These are phyloP conservation scores for Erysimum pusillum DNA, from an alignment of 441 rosid genomes.

Conservation along the genomic window DNA sequence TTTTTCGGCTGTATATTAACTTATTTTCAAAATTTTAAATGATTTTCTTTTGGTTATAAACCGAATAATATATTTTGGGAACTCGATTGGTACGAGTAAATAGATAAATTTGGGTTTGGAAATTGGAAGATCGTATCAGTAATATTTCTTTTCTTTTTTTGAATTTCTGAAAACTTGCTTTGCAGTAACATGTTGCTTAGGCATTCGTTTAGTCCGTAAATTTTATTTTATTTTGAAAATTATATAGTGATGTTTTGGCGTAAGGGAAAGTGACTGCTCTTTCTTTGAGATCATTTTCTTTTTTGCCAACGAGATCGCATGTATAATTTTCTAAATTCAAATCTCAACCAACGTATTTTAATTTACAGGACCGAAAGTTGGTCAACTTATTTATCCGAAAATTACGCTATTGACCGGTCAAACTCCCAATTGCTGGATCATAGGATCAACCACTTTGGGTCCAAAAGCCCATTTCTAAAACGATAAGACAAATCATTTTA, in stretches of 20 bases:
- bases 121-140: slow-evolving; percentile 10
- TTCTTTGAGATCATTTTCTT: neutral
- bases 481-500: neutral
- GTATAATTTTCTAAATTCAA: slow-evolving; percentile 12
- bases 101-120: neutral
- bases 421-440: slow-evolving; percentile 2
- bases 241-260: slow-evolving; percentile 45
- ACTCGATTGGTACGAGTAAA: neutral
- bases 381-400: slow-evolving; percentile 1
- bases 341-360: slow-evolving; percentile 33
- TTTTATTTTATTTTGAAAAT: neutral
- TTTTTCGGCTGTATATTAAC: too few species aligned
- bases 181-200: slow-evolving; percentile 55
- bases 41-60: neutral
- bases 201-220: slow-evolving; percentile 35
- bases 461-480: slow-evolving; percentile 12
- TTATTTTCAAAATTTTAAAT: neutral
- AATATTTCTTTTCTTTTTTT: neutral
- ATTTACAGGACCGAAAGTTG: slow-evolving; percentile 11
- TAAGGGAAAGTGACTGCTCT: slow-evolving; percentile 53
- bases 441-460: slow-evolving; percentile 15
- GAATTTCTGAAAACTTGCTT: slow-evolving; percentile 41
- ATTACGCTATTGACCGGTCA: slow-evolving; percentile 41
- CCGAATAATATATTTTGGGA: neutral
- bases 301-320: slow-evolving; percentile 12